Base-by-base conservation (phyloP, 148 eudicot genomes). In the Camellia lanceoleosa region DNA sequence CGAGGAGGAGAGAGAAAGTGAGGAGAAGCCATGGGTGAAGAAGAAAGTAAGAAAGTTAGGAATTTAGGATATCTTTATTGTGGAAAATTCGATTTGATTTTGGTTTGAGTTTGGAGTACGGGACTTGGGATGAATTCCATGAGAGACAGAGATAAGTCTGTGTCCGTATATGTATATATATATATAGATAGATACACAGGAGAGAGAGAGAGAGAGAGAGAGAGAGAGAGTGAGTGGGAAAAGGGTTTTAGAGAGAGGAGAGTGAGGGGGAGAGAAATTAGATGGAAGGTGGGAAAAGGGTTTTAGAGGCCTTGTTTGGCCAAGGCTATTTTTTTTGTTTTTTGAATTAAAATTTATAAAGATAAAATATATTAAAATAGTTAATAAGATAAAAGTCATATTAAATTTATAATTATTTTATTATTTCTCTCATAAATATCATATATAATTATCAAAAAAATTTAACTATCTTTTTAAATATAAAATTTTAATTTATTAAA, bases 41-140 rank as follows among this genome's bases (percentile, higher is more conserved):
- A 13, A 41, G 51, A 20, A 61, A 43, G 66, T 20, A 7, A 30
- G 38, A 30, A 30, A 30, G 38, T 30, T 30, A 30, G 38, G 38
- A 30, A 30, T 30, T 30, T 30, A 30, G 38, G 3, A 0, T 7
- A 42, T 59, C 16, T 75, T 75, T 75, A 59, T 19, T 13, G 23
- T 71, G 55, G 71, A 18, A 77, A 77, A 49, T n/a, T 58, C 7
- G 41, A 46, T 74, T 11, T 60, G 80, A 8, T 69, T 52, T 46
- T 65, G 64, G 58, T 51, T 73, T 59, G 75, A 18, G 79, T 54
- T 15, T 56, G 60, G n/a, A 54, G 79, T 84, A 84, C 87, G 87
- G 63, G 84, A 77, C 16, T 78, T 46, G 81, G 84, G 81, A 74
- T 67, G 87, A 78, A 3, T 73, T 78, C 71, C 84, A 84, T 75